Evolutionary conservation across 495 filamentous ascomycete genomes (phyloP).

Genomic region (Astrocystis sublimbata): DNA sequence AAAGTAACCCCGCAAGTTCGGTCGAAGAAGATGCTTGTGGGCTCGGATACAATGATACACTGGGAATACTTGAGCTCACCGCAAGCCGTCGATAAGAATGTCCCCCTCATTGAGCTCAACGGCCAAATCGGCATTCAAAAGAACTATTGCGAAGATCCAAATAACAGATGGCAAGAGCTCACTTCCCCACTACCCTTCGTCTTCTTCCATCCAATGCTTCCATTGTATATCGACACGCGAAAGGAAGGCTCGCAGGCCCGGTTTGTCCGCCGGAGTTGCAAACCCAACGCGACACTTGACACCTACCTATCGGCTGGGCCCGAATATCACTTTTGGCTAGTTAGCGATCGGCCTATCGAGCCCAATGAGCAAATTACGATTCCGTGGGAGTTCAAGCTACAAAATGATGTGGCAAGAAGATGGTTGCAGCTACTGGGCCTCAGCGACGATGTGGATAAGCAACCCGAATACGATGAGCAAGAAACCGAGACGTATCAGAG

Average conservation of each 20-base stretch:
- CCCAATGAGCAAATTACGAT: conserved; percentile 57
- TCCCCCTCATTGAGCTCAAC: conserved; percentile 81
- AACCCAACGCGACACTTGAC: conserved; percentile 77
- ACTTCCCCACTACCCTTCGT: conserved; percentile 83
- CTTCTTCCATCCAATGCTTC: conserved; percentile 77
- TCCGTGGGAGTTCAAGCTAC: conserved; percentile 56
- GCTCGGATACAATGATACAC: conserved; percentile 46
- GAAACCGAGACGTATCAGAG: conserved; percentile 47
- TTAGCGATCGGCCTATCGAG: conserved; percentile 72
- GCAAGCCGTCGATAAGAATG: conserved; percentile 59
- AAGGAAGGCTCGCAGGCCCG: conserved; percentile 79
- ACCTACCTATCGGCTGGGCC: conserved; percentile 73
- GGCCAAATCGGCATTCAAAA: conserved; percentile 80
- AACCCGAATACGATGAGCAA: conserved; percentile 45
- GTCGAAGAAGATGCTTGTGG: conserved; percentile 46
- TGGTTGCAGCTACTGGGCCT: conserved; percentile 53
- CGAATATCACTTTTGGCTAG: conserved; percentile 86
- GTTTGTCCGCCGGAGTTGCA: conserved; percentile 85
- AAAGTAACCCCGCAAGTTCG: conserved; percentile 40
- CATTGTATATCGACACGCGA: conserved; percentile 89
- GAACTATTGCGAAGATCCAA: conserved; percentile 69
- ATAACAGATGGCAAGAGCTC: conserved; percentile 74
- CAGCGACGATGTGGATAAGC: conserved; percentile 45
- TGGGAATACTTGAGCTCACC: conserved; percentile 71
- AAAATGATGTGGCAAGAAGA: conserved; percentile 42